phyloP scores from a whole-genome alignment of 2,329 filamentous ascomycete species.

The Fonsecaea multimorphosa region DNA sequence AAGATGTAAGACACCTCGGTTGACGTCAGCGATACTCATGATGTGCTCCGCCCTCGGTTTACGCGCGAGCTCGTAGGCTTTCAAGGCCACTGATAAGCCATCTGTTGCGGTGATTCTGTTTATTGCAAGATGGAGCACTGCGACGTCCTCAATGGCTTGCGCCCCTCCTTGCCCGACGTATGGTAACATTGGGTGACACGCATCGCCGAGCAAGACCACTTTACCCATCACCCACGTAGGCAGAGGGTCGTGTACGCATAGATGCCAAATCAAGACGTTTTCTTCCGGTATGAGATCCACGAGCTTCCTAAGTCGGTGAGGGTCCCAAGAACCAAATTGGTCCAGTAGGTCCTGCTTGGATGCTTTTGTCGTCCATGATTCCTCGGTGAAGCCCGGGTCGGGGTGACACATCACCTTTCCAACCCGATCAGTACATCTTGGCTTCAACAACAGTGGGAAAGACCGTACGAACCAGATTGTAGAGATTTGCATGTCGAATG shows the following conservation, averaged over 20 bases:
- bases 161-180: constrained; percentile 56
- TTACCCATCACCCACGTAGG: constrained; percentile 59
- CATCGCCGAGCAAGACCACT: constrained; percentile 49
- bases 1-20: constrained; percentile 6
- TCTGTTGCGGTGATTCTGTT: not conserved
- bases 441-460: constrained; percentile 23
- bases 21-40: not conserved
- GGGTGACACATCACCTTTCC: constrained; percentile 39
- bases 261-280: constrained; percentile 4
- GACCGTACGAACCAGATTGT: constrained; percentile 41
- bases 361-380: constrained; percentile 5
- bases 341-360: constrained; percentile 37
- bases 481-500: constrained; percentile 40
- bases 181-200: constrained; percentile 59
- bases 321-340: constrained; percentile 48
- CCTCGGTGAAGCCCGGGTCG: constrained; percentile 32
- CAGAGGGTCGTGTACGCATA: constrained; percentile 24
- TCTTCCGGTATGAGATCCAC: constrained; percentile 1
- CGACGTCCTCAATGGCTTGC: constrained; percentile 52
- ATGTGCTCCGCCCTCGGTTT: constrained; percentile 4
- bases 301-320: not conserved
- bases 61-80: not conserved
- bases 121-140: constrained; percentile 41
- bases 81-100: not conserved
- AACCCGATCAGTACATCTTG: constrained; percentile 9